A percentile compares a stretch with the other conserved stretches of the same genome.
Evolutionary conservation across 148 eudicot species (phyloP).

Genomic region (Fagopyrum esculentum): DNA sequence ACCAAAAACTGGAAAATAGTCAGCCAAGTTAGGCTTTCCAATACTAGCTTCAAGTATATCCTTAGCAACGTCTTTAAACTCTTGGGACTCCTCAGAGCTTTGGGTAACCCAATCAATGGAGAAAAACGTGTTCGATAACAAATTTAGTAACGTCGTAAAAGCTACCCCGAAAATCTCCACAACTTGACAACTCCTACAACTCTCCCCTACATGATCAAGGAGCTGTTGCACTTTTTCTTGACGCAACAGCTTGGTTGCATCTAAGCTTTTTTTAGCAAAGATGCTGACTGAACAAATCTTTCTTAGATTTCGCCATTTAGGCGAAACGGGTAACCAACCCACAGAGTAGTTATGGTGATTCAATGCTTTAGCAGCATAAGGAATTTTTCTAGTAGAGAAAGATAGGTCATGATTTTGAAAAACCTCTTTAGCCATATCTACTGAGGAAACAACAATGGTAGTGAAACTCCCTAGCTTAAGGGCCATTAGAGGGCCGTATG

Average conservation of each 20-base stretch:
- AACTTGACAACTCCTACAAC: background rate
- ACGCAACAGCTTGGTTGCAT: slow-evolving; percentile 16
- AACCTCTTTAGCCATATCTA: slow-evolving; percentile 22
- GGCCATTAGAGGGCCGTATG: slow-evolving; percentile 37
- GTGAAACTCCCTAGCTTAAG: slow-evolving; percentile 31
- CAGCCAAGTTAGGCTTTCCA: slow-evolving; percentile 22
- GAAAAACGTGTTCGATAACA: slow-evolving; percentile 23
- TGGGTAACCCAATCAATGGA: slow-evolving; percentile 18
- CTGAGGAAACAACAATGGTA: slow-evolving; percentile 37
- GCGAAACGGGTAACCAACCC: slow-evolving; percentile 19
- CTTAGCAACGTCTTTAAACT: slow-evolving; percentile 20
- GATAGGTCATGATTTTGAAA: slow-evolving; percentile 23
- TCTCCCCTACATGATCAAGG: slow-evolving; percentile 9
- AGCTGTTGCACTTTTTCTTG: slow-evolving; percentile 25
- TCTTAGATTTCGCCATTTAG: slow-evolving; percentile 23
- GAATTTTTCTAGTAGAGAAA: slow-evolving; percentile 12
- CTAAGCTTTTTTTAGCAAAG: slow-evolving; percentile 19
- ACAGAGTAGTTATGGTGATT: slow-evolving; percentile 20
- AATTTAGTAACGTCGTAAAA: slow-evolving; percentile 21
- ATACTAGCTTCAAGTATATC: background rate
- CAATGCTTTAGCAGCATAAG: background rate
- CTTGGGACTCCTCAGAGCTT: slow-evolving; percentile 1
- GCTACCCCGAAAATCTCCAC: slow-evolving; percentile 24
- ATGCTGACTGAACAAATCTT: slow-evolving; percentile 16
- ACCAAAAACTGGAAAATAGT: slow-evolving; percentile 24